phyloP scores from a whole-genome alignment of 164 flowering plant genomes.

The Litsea cubeba region DNA sequence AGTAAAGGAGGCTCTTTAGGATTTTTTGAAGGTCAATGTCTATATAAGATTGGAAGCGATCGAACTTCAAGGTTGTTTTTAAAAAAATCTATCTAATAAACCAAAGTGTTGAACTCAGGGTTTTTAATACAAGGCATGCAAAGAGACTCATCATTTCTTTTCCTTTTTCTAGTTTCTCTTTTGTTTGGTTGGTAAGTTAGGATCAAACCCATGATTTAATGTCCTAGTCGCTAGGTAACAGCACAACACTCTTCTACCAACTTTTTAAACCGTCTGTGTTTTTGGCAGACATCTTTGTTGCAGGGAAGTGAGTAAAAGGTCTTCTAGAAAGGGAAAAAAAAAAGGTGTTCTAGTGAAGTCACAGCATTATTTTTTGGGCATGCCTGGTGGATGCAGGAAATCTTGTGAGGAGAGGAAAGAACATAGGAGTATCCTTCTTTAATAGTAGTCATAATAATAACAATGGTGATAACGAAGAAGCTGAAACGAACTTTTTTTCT shows the following conservation, averaged over 20 bases:
- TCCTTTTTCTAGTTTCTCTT: background rate
- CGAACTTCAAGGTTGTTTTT: too few species aligned
- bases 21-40: too few species aligned
- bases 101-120: too few species aligned
- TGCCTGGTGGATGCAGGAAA: constrained; percentile 23
- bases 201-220: background rate
- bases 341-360: background rate
- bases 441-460: background rate
- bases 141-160: background rate
- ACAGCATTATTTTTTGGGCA: background rate
- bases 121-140: too few species aligned
- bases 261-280: background rate
- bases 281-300: too few species aligned
- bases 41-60: too few species aligned
- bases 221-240: background rate
- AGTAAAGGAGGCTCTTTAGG: too few species aligned
- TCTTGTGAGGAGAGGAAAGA: constrained; percentile 39
- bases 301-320: too few species aligned
- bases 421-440: constrained; percentile 16
- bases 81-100: too few species aligned
- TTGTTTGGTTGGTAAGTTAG: background rate
- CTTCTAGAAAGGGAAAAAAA: too few species aligned
- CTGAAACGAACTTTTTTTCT: too few species aligned
- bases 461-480: too few species aligned
- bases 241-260: background rate